Base-by-base conservation (phyloP, 805 yeast species). In the Zygoascus biomembranicola region DNA sequence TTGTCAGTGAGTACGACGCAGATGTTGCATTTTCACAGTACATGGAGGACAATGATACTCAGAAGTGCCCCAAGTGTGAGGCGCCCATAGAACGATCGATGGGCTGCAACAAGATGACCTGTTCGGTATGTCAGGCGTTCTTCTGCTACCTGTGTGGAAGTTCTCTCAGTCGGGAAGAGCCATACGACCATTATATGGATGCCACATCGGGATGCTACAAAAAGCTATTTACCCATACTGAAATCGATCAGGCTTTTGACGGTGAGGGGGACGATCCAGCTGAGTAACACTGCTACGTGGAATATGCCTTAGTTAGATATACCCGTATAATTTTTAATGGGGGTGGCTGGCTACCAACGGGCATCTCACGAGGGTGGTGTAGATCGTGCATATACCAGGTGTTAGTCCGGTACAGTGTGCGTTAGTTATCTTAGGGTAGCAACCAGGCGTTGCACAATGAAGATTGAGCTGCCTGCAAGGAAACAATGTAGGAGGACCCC, bases 51-150 rank as follows among this genome's bases (percentile, higher is more conserved):
- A 47, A 51, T 14, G 43, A 50, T 26, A 53, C 47, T 50, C 39
- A 45, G 16, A 35, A 31, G 5, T 59, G 62, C 32, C 62, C 62
- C 9, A 46, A 49, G 14, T 59, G 62, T 41, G 2, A 8, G 19
- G 45, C 60, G 2, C 61, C 62, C 6, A 59, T 58, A 41, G 62
- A 58, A 39, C 48, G 50, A 46, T 23, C 47, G 11, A 49, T 45
- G 49, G 62, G 62, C 41, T 59, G 62, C 39, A 59, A 59, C 46
- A 58, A 57, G 39, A 59, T 59, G 59, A 54, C 56, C 13, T 59
- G 62, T 41, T 16, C 50, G 6, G 46, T 56, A 14, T 59, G 62
- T 37, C 52, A 52, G 23, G 54, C 60, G 14, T 53, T 19, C 37
- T 59, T 59, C 50, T 59, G 62, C 35, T 58, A 52, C 43, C 52